These are phyloP conservation scores for Urostyla sp. DNA, from an alignment of 73 alveolate species.

Conservation along the genomic window DNA sequence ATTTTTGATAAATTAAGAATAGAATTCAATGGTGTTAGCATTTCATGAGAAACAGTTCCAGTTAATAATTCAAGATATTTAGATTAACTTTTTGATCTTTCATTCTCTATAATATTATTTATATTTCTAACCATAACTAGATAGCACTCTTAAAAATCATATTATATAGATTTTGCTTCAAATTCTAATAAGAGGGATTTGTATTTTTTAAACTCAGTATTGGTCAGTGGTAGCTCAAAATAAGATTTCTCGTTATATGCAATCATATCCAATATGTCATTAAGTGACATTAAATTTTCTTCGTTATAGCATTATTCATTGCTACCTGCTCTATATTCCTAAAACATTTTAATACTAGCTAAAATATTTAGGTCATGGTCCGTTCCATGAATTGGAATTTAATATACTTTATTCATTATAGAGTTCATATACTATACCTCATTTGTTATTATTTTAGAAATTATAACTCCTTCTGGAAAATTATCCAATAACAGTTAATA, in stretches of 20 bases:
- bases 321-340: too few relatives aligned
- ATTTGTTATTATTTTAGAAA: too few relatives aligned
- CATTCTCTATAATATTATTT: slow-evolving; percentile 10
- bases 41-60: slow-evolving; percentile 46
- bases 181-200: not conserved
- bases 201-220: not conserved
- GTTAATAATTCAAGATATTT: slow-evolving; percentile 8
- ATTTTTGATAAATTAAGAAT: slow-evolving; percentile 4
- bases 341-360: too few relatives aligned
- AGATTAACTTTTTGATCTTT: not conserved
- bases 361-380: too few relatives aligned
- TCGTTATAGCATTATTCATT: too few relatives aligned
- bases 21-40: slow-evolving; percentile 49
- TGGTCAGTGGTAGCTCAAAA: not conserved
- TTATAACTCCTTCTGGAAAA: too few relatives aligned
- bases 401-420: too few relatives aligned
- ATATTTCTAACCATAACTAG: slow-evolving; percentile 16
- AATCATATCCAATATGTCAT: not conserved
- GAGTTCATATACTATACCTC: too few relatives aligned
- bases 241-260: not conserved
- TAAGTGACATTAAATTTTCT: not conserved
- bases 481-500: too few relatives aligned
- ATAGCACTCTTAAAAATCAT: not conserved
- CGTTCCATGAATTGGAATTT: too few relatives aligned
- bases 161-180: not conserved